Percentiles rank a stretch among this genome's conserved stretches.
phyloP scores from a whole-genome alignment of 164 flowering plant genomes.

The Santalum album region DNA sequence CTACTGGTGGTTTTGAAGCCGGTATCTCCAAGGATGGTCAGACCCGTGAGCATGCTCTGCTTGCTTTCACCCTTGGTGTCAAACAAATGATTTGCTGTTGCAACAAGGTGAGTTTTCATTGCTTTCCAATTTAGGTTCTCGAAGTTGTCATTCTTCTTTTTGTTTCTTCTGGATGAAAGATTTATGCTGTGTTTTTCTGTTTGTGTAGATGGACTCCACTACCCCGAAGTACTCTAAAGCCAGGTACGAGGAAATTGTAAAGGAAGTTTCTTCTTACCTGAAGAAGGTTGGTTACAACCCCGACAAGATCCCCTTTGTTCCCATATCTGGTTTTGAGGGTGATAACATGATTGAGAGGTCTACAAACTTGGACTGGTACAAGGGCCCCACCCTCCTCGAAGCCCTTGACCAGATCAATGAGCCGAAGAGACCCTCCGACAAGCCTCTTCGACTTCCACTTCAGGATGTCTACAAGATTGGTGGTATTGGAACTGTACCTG shows the following conservation, averaged over 20 bases:
- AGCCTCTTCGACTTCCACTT: constrained; percentile 31
- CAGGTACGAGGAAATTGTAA: constrained; percentile 40
- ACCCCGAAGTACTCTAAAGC: constrained; percentile 38
- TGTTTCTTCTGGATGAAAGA: no score
- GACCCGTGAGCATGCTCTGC: constrained; percentile 60
- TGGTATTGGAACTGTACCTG: constrained; percentile 37
- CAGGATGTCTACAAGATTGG: constrained; percentile 39
- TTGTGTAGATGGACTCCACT: constrained; percentile 37
- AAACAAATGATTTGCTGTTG: constrained; percentile 84
- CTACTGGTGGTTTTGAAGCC: constrained; percentile 87
- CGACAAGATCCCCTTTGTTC: constrained; percentile 22
- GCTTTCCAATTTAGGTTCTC: background rate
- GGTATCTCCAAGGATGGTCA: constrained; percentile 87
- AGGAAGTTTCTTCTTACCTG: constrained; percentile 39
- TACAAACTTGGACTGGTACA: constrained; percentile 38
- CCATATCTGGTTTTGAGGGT: constrained; percentile 28
- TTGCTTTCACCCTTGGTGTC: constrained; percentile 75
- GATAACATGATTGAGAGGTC: constrained; percentile 33
- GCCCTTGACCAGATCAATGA: constrained; percentile 29
- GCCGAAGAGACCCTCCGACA: constrained; percentile 41
- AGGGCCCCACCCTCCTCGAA: constrained; percentile 41
- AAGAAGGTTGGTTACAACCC: constrained; percentile 39
- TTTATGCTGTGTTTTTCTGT: background rate
- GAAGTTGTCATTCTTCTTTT: no score
- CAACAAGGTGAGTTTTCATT: constrained; percentile 42